A percentile compares a stretch with the other conserved stretches of the same genome.
These are phyloP conservation scores for Geotrichum restrictum DNA, from an alignment of 1,139 yeast genomes.

Conservation along the genomic window DNA sequence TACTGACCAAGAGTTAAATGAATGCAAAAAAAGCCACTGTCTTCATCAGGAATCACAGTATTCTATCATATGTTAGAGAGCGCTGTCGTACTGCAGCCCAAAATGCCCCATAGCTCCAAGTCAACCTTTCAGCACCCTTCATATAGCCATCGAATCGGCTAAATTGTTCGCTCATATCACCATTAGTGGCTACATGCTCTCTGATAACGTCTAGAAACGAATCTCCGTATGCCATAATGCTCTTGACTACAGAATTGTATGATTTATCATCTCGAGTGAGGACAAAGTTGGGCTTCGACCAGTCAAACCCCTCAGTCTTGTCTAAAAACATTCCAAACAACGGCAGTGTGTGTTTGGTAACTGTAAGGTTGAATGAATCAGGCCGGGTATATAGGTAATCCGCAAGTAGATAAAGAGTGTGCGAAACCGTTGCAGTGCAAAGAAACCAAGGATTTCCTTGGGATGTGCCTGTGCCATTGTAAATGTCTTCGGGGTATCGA, in stretches of 20 bases:
- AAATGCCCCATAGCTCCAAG: conserved; percentile 88
- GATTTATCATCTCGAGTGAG: conserved; percentile 21
- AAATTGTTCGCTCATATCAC: conserved; percentile 85
- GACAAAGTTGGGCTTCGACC: conserved; percentile 11
- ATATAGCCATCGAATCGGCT: conserved; percentile 74
- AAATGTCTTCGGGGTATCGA: conserved; percentile 88
- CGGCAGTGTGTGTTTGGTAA: conserved; percentile 32
- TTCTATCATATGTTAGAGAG: conserved; percentile 1
- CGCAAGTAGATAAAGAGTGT: conserved; percentile 43
- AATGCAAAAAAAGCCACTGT: conserved; percentile 1
- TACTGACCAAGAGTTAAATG: background rate
- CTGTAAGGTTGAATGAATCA: conserved; percentile 30
- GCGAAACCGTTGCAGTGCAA: conserved; percentile 77
- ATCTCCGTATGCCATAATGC: conserved; percentile 52
- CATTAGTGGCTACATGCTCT: conserved; percentile 68
- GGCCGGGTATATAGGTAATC: conserved; percentile 40
- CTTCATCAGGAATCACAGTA: background rate
- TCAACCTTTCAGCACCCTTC: conserved; percentile 82
- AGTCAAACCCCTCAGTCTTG: conserved; percentile 22
- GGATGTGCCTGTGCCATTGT: conserved; percentile 69
- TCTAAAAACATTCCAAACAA: conserved; percentile 31
- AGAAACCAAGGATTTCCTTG: conserved; percentile 97
- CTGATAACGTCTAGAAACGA: conserved; percentile 69
- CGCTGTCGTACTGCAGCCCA: conserved; percentile 58
- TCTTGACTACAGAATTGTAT: conserved; percentile 24